A percentile compares a stretch with the other conserved stretches of the same genome.
Conservation (phyloP, 148 eudicot species). For the Arctostaphylos glauca region DNA sequence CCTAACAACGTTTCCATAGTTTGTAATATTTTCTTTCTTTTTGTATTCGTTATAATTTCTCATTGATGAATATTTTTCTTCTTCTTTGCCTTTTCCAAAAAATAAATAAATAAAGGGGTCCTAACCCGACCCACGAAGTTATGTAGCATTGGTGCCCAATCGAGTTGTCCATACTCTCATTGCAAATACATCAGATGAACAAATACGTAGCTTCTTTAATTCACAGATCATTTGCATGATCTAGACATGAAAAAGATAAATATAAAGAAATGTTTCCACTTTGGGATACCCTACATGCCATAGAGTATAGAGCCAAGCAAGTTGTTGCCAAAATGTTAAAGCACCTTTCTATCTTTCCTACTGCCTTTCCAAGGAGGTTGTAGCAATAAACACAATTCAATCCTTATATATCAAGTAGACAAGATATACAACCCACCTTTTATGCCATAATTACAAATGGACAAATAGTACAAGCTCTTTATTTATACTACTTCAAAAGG, state of each 20-base stretch:
- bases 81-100: no score
- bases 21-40: no score
- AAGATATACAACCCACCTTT: neutral
- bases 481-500: neutral
- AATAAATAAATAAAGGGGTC: neutral
- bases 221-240: neutral
- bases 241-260: constrained; percentile 35
- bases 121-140: neutral
- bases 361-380: constrained; percentile 15
- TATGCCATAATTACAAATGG: neutral
- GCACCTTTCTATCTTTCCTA: constrained; percentile 35
- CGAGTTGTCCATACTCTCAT: neutral
- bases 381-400: constrained; percentile 5
- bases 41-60: no score
- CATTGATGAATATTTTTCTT: no score
- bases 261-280: constrained; percentile 33
- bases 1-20: no score
- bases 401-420: neutral
- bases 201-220: neutral
- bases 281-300: constrained; percentile 29
- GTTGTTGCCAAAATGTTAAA: constrained; percentile 33
- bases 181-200: neutral
- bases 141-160: neutral
- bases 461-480: neutral
- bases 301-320: constrained; percentile 31